Conservation (phyloP, 2,329 filamentous ascomycete species). For the Westerdykella aurantiaca region DNA sequence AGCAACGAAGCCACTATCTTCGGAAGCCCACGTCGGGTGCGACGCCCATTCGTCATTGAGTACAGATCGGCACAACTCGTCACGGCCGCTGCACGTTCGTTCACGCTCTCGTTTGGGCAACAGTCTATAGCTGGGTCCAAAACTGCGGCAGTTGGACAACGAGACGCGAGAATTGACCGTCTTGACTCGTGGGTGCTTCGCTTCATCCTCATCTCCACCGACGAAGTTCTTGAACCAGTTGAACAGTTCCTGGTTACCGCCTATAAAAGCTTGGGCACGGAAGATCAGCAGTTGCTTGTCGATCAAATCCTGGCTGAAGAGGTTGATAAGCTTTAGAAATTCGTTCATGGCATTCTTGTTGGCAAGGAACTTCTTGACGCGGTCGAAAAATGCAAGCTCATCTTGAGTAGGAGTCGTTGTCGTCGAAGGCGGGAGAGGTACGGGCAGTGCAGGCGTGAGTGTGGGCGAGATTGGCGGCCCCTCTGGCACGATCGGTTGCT, state of each 20-base stretch:
- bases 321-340: conserved; percentile 93
- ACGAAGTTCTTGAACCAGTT: conserved; percentile 82
- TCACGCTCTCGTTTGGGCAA: conserved; percentile 85
- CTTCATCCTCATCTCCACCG: conserved; percentile 59
- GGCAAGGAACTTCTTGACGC: conserved; percentile 90
- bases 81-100: conserved; percentile 87
- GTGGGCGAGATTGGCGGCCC: conserved; percentile 70
- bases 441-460: conserved; percentile 78
- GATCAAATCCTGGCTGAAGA: conserved; percentile 90
- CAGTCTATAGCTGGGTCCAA: conserved; percentile 90
- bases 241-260: conserved; percentile 82
- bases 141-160: conserved; percentile 88
- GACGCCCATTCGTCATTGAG: conserved; percentile 98
- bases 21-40: conserved; percentile 96
- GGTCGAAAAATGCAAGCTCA: conserved; percentile 89
- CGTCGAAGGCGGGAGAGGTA: conserved; percentile 73
- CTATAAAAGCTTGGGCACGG: conserved; percentile 79
- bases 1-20: conserved; percentile 95
- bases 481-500: conserved; percentile 54
- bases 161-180: conserved; percentile 80
- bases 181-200: conserved; percentile 44
- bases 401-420: conserved; percentile 71
- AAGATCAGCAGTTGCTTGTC: conserved; percentile 76
- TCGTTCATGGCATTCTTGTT: conserved; percentile 92
- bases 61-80: conserved; percentile 88